Evolutionary conservation across 768 basidiomycete species (phyloP), one percentile per base, ranked within the genome.

Genomic region (Lactifluus pinguis): DNA sequence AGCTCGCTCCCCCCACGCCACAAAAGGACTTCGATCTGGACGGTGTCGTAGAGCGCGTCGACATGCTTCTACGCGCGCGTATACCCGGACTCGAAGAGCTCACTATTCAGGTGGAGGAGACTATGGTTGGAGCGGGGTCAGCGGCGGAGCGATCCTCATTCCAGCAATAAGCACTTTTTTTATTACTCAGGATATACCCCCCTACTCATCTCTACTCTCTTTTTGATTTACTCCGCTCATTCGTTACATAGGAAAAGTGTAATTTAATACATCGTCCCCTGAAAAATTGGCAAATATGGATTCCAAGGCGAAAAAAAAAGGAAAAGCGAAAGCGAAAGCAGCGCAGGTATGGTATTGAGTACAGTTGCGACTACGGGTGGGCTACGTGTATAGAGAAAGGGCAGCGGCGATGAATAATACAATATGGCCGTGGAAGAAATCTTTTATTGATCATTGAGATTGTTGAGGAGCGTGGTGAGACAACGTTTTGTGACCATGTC

Each of bases 401-500:
- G 39, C 42, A 50, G 52, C 48, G 34, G 59, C 29, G 42, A 14
- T 48, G 42, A 32, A 25, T 65, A 38, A 62, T 62, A 55, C 59
- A 58, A 38, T 58, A 47, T 19, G 42, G 32, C 42, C 38, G 5
- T 29, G 44, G 34, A 36, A 21, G 25, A 29, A 32, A 7, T 9
- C n/a, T 34, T 48, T 65, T 53, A 67, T 60, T 64, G 66, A 29
- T 90, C 89, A 65, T 85, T 86, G 65, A 95, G 77, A 72, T 95
- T 94, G 73, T 92, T 88, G 61, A 95, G 80, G 36, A 95, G 80
- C 36, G 92, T 94, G 50, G 90, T 89, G 61, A 95, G 79, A 73
- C 92, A 95, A 68, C 92, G 82, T 76, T 95, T 95, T 30, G 97
- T 99, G 66, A 98, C 97, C 86, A 95, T 92, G 69, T 99, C 97